These are phyloP conservation scores for Friedmanniomyces simplex DNA, from an alignment of 495 filamentous ascomycete genomes.

Conservation along the genomic window DNA sequence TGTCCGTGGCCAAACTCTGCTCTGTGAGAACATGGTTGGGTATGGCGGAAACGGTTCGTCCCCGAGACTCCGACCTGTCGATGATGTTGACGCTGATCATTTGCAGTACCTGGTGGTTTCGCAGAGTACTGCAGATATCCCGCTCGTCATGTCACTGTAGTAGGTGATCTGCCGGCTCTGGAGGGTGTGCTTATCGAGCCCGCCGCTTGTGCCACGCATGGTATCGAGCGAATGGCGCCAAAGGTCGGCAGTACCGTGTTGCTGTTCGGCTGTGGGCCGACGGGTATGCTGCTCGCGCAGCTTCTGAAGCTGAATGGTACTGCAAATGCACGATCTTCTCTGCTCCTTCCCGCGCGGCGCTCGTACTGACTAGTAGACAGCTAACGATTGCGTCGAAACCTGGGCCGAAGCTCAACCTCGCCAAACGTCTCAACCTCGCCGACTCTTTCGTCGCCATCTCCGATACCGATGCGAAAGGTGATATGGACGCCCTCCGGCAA, in stretches of 20 bases:
- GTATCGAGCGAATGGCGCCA: slow-evolving; percentile 60
- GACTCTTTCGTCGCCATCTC: slow-evolving; percentile 30
- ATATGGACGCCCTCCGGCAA: neutral
- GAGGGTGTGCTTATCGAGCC: slow-evolving; percentile 67
- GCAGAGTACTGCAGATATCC: slow-evolving; percentile 53
- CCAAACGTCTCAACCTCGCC: slow-evolving; percentile 54
- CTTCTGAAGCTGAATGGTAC: slow-evolving; percentile 54
- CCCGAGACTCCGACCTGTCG: neutral
- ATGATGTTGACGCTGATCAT: neutral
- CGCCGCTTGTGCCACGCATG: slow-evolving; percentile 60
- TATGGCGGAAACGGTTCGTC: slow-evolving; percentile 44
- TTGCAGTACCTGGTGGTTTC: slow-evolving; percentile 51
- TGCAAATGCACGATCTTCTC: slow-evolving; percentile 23
- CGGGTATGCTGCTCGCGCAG: slow-evolving; percentile 52
- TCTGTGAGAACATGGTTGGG: slow-evolving; percentile 60
- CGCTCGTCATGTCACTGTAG: slow-evolving; percentile 57
- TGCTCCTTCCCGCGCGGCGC: neutral
- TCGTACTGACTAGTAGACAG: slow-evolving; percentile 22
- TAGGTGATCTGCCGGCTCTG: slow-evolving; percentile 57
- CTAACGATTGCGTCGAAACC: slow-evolving; percentile 56
- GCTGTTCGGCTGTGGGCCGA: slow-evolving; percentile 57
- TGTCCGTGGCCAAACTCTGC: slow-evolving; percentile 54
- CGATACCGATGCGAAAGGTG: neutral
- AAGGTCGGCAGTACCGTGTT: slow-evolving; percentile 55
- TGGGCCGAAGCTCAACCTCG: slow-evolving; percentile 60